Evolutionary conservation across 164 flowering plant genomes (phyloP).

Genomic region (Chimonanthus praecox): DNA sequence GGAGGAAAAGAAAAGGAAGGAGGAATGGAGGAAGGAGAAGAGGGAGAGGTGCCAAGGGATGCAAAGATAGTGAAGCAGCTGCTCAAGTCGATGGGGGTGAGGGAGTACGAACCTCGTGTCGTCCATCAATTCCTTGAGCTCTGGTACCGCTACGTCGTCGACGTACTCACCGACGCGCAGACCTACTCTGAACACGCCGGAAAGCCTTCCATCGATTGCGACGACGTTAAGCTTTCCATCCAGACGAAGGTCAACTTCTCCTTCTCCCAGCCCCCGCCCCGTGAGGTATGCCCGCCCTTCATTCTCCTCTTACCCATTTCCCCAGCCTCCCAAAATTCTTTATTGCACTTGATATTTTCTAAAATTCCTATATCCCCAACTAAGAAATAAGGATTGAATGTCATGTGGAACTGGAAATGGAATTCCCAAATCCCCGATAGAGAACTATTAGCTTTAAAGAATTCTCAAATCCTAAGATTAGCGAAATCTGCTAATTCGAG

Average conservation of each 20-base stretch:
- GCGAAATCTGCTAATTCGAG: no score
- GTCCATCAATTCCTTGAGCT: constrained; percentile 87
- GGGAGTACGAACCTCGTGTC: constrained; percentile 83
- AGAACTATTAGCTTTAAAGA: no score
- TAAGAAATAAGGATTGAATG: no score
- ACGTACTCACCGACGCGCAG: constrained; percentile 82
- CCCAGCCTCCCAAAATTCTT: no score
- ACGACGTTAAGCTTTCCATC: constrained; percentile 89
- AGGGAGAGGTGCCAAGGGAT: constrained; percentile 79
- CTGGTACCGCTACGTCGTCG: constrained; percentile 87
- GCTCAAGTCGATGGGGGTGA: constrained; percentile 85
- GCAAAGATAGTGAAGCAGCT: constrained; percentile 84
- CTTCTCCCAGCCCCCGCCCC: constrained; percentile 95
- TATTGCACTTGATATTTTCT: no score
- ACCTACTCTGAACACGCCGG: constrained; percentile 92
- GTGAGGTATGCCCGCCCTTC: constrained; percentile 57
- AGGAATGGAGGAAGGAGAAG: constrained; percentile 31
- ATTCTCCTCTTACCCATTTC: not conserved
- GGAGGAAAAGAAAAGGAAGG: not conserved
- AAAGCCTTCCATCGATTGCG: constrained; percentile 72
- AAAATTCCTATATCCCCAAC: no score
- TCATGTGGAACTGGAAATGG: no score
- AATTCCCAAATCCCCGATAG: no score
- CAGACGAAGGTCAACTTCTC: constrained; percentile 91
- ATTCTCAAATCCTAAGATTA: no score